phyloP scores from a whole-genome alignment of 345 rosid species.

The Xanthoceras sorbifolium region DNA sequence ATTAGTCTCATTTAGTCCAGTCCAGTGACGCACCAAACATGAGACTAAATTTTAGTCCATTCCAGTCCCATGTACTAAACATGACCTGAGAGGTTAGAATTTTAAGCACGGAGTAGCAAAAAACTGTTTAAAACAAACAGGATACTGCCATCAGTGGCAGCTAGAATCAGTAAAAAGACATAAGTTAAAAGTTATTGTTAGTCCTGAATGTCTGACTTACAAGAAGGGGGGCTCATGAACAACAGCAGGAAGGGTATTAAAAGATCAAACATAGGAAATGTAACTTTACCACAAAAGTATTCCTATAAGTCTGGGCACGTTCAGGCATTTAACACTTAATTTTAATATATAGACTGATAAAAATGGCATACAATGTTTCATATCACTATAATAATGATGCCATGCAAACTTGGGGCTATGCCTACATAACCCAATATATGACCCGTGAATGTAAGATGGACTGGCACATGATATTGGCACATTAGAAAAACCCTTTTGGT shows the following conservation, averaged over 20 bases:
- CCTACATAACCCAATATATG: background rate
- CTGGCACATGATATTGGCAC: background rate
- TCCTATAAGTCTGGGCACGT: background rate
- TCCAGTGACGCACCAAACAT: too few relatives aligned
- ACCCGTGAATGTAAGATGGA: background rate
- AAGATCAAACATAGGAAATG: background rate
- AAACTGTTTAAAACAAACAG: background rate
- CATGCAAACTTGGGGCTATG: background rate
- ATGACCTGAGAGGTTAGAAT: too few relatives aligned
- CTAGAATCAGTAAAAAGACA: background rate
- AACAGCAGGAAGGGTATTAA: background rate
- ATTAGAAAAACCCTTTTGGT: background rate
- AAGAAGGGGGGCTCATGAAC: background rate
- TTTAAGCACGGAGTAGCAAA: background rate
- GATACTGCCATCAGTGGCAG: background rate
- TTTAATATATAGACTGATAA: background rate
- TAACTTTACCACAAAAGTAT: background rate
- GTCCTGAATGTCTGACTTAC: background rate
- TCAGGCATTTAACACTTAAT: background rate
- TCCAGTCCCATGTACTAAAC: too few relatives aligned
- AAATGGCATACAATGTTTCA: background rate
- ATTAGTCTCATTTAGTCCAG: too few relatives aligned
- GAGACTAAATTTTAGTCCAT: too few relatives aligned
- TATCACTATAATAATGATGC: background rate
- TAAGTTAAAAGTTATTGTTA: background rate